Conservation (phyloP, 805 yeast species). For the Teunomyces stri region DNA sequence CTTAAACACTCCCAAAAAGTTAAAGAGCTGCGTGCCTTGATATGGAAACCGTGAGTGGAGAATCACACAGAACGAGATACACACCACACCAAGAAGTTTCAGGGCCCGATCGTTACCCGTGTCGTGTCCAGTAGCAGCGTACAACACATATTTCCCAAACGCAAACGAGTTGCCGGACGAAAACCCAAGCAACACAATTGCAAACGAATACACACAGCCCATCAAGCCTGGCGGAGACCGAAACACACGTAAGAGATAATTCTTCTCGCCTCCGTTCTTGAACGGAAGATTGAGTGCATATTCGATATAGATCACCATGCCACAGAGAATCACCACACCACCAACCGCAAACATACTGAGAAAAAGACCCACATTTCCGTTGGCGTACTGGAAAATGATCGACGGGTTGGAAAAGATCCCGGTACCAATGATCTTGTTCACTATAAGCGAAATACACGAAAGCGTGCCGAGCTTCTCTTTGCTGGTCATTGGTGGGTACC, state of each 20-base stretch:
- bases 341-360: constrained; percentile 34
- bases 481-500: too few relatives aligned
- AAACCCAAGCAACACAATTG: constrained; percentile 56
- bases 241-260: constrained; percentile 36
- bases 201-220: constrained; percentile 46
- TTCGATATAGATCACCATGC: constrained; percentile 40
- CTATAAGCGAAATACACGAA: constrained; percentile 38
- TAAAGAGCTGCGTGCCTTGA: constrained; percentile 51
- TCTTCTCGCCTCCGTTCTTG: constrained; percentile 42
- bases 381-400: constrained; percentile 36
- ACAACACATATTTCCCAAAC: constrained; percentile 57
- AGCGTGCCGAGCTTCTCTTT: constrained; percentile 21
- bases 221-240: constrained; percentile 30
- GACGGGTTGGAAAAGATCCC: constrained; percentile 43
- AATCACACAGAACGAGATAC: constrained; percentile 45
- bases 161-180: constrained; percentile 65
- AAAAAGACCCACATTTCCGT: constrained; percentile 37
- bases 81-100: constrained; percentile 49
- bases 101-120: constrained; percentile 15
- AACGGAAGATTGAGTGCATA: constrained; percentile 41
- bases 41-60: constrained; percentile 50
- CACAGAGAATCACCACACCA: constrained; percentile 36
- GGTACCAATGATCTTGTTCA: constrained; percentile 44
- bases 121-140: constrained; percentile 27
- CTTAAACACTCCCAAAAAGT: constrained; percentile 53